Conservation (phyloP, 495 filamentous ascomycete species). For the Penicillium cosmopolitanum region DNA sequence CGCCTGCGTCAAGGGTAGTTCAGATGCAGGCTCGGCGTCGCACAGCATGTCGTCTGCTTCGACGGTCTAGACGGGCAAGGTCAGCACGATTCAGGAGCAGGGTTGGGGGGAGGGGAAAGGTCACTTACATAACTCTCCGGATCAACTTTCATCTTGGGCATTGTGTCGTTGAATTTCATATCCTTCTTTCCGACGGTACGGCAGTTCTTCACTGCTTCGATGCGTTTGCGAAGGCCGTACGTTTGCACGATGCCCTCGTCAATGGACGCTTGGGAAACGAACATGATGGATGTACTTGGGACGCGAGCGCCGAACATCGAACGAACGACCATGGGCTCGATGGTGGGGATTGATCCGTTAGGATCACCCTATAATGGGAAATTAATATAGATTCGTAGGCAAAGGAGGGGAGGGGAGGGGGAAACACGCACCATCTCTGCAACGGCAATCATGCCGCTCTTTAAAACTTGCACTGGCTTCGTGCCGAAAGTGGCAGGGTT, state of each 20-base stretch:
- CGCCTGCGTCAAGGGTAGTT: conserved; percentile 78
- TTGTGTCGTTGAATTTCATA: conserved; percentile 90
- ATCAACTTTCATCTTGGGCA: conserved; percentile 93
- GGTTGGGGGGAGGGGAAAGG: too few relatives aligned
- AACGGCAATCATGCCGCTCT: conserved; percentile 86
- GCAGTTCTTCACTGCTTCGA: conserved; percentile 82
- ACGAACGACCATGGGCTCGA: conserved; percentile 84
- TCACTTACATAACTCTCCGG: conserved; percentile 77
- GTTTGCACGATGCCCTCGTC: conserved; percentile 61
- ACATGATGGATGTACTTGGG: conserved; percentile 75
- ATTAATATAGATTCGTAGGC: neutral
- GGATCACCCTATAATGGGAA: conserved; percentile 73
- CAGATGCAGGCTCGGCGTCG: conserved; percentile 71
- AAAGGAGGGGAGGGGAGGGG: neutral
- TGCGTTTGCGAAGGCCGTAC: conserved; percentile 78
- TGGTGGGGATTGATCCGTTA: conserved; percentile 88
- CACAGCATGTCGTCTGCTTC: conserved; percentile 83
- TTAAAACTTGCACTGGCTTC: conserved; percentile 82
- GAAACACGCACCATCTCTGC: conserved; percentile 74
- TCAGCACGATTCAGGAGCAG: neutral
- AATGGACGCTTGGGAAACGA: conserved; percentile 77
- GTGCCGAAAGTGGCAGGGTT: conserved; percentile 82
- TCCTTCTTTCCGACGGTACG: conserved; percentile 82
- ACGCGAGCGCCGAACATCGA: conserved; percentile 85
- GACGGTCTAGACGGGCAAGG: conserved; percentile 51